Evolutionary conservation across 2,329 filamentous ascomycete species (phyloP), one percentile per base, ranked within the genome.

Genomic region (Fulvia fulva): DNA sequence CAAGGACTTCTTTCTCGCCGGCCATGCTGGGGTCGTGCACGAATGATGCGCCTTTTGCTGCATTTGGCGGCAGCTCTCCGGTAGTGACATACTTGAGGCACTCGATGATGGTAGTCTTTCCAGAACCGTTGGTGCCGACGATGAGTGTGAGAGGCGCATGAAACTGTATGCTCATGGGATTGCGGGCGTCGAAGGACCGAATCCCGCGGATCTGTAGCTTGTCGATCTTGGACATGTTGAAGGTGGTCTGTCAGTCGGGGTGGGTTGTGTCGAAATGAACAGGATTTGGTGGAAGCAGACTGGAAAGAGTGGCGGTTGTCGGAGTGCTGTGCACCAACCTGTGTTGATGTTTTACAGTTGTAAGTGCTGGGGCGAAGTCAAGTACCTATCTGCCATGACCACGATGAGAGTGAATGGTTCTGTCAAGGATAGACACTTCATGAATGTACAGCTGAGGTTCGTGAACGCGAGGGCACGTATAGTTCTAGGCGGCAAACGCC

Each of bases 21-120:
- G 84, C 86, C 51, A 96, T 81, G 83, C 94, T 94, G n/a, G 94
- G 94, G 69, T 99, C 94, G 73, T 99, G 93, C 63, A 99, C 91
- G 73, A 97, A 99, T 51, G 93, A 92, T 30, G 91, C 93, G 26
- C 89, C 88, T 66, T 87, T 89, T 78, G 83, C 86, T 71, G 87
- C 92, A 78, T 97, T 96, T 30, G 94, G 91, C 1, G 94, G 94
- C 50, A 96, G 83, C 69, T 95, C 89, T 57, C 94, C 95, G 7
- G 92, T 97, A 19, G 95, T 97, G 53, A 90, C 92, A 85, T 97
- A 99, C 73, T 97, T 97, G 70, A 99, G 88, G 73, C 91, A 96
- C 75, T 99, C 94, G 75, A 99, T 99, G 71, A 99, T 96, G 58
- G 94, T 97, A 79, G 94, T 99, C 78, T 99, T 99, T 62, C 94